Evolutionary conservation across 495 filamentous ascomycete species (phyloP).

Genomic region (Aspergillus avenaceus): DNA sequence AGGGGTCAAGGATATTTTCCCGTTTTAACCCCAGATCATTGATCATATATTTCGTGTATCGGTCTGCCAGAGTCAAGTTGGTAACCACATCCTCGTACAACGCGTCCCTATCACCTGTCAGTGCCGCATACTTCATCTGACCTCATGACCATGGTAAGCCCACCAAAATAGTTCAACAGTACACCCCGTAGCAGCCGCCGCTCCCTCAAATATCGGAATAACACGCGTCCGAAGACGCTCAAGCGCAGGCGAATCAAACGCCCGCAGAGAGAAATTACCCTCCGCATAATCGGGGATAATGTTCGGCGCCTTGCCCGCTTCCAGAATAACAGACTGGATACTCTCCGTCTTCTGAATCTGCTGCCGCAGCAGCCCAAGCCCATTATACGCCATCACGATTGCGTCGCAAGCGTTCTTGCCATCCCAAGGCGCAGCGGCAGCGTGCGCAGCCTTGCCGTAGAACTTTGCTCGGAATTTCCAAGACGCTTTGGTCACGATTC

Average conservation of each 20-base stretch:
- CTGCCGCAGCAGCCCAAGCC: constrained; percentile 8
- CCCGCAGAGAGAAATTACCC: constrained; percentile 26
- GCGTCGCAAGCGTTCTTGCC: constrained; percentile 13
- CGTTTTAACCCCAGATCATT: constrained; percentile 20
- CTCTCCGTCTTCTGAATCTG: constrained; percentile 11
- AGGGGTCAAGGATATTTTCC: neutral
- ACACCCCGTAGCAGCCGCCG: constrained; percentile 51
- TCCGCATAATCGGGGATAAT: constrained; percentile 51
- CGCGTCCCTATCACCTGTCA: constrained; percentile 16
- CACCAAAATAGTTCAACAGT: constrained; percentile 34
- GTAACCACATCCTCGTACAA: constrained; percentile 50
- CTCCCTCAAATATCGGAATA: constrained; percentile 42
- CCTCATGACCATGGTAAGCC: neutral
- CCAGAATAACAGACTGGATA: constrained; percentile 10
- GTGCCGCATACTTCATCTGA: neutral
- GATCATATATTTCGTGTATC: constrained; percentile 41
- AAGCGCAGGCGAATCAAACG: constrained; percentile 16
- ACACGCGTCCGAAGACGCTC: constrained; percentile 38
- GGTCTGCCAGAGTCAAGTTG: constrained; percentile 42
- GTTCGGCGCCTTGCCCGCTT: constrained; percentile 36
- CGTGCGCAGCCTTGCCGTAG: constrained; percentile 9
- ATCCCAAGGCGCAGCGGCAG: constrained; percentile 8
- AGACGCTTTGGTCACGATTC: constrained; percentile 29
- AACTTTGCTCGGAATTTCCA: neutral
- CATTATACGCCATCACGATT: constrained; percentile 9